Evolutionary conservation across 495 filamentous ascomycete species (phyloP).

Genomic region (Lineolata rhizophorae): DNA sequence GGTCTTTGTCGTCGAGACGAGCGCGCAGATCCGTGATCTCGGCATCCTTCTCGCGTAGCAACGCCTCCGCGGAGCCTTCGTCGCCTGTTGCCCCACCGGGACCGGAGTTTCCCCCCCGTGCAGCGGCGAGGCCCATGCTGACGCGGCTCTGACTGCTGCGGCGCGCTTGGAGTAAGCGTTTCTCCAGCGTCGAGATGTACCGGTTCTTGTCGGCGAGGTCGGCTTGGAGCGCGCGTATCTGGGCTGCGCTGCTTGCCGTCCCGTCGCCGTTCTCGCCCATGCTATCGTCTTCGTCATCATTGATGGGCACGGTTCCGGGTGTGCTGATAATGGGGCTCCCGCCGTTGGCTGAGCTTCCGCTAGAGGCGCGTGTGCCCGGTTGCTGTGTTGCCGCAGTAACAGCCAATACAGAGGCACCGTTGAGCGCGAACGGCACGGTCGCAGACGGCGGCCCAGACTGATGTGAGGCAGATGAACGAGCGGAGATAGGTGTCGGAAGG

Average conservation of each 20-base stretch:
- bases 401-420: background rate
- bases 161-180: constrained; percentile 74
- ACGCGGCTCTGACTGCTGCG: constrained; percentile 75
- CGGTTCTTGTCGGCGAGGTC: constrained; percentile 89
- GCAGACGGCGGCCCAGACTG: too few relatives aligned
- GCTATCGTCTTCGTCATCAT: constrained; percentile 37
- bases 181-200: constrained; percentile 85
- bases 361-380: constrained; percentile 1
- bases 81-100: constrained; percentile 33
- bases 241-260: constrained; percentile 54
- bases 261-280: constrained; percentile 72
- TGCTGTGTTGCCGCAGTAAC: too few relatives aligned
- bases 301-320: constrained; percentile 1
- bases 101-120: too few relatives aligned
- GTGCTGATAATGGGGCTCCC: too few relatives aligned
- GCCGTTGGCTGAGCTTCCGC: constrained; percentile 1
- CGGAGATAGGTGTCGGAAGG: constrained; percentile 25
- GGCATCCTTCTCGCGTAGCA: constrained; percentile 74
- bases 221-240: constrained; percentile 74
- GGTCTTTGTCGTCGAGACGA: constrained; percentile 84
- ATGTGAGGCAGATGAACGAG: constrained; percentile 1
- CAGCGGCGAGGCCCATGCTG: constrained; percentile 40
- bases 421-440: constrained; percentile 4
- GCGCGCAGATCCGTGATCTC: constrained; percentile 83
- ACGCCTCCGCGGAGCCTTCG: constrained; percentile 38